Base-by-base conservation (phyloP, 257 asterid species). In the Solanum lycopersicoides region DNA sequence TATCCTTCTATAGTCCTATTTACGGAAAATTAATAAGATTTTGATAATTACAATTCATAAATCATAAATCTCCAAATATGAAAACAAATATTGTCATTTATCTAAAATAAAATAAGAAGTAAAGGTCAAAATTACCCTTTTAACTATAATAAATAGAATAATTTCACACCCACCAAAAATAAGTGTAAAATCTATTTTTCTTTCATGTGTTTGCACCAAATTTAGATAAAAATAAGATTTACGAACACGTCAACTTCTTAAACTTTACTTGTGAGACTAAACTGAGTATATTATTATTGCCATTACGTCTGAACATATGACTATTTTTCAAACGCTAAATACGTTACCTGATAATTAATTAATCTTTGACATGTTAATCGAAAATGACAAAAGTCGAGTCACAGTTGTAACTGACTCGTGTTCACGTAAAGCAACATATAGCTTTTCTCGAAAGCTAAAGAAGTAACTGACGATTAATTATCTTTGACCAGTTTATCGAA, bases 191-290 rank as follows among this genome's bases (percentile, higher is more conserved):
- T 74, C 9, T 74, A 20, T 21, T 74, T 72, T 74, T 37, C 75
- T 72, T 72, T 2, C 3, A 30, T 28, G 39, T 6, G 39, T 30
- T 68, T 68, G 23, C 3, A 69, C 6, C 12, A 30, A 1, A 18
- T 6, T 34, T 18, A 0, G 4, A 23, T 18, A 16, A 7, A 11
- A 34, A 9, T 34, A 28, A 14, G 9, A 15, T 30, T 7, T 3
- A 3, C 6, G 3, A 14, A 30, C 3, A 0, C 4, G 0, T 7
- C 0, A 7, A 13, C 23, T 7, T 9, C 8, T 15, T 28, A 5
- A 12, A 6, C 1, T 0, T 68, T 3, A 13, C 12, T 28, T 68
- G 1, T 14, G 32, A 15, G 21, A 69, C 0, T 5, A 30, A 2
- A 30, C 0, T 3, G 6, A 7, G 1, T 7, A 18, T 34, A 0